These are phyloP conservation scores for Teunomyces tritomae DNA, from an alignment of 805 yeast genomes.

Conservation along the genomic window DNA sequence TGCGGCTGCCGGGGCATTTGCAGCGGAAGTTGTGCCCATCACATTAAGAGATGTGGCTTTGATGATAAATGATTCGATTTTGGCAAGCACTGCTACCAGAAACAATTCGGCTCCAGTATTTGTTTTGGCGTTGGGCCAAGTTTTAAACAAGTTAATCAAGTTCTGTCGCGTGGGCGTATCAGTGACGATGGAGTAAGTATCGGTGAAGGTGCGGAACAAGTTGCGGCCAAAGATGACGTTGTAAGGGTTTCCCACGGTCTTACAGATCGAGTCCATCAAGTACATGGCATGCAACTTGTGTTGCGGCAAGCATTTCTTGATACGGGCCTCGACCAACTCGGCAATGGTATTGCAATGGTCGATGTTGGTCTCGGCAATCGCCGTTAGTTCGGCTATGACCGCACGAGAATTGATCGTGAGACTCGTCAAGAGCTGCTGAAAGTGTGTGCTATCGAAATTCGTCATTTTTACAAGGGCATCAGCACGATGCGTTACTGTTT, in stretches of 20 bases:
- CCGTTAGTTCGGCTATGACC: constrained; percentile 37
- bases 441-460: constrained; percentile 8
- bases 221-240: constrained; percentile 35
- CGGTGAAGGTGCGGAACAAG: constrained; percentile 35
- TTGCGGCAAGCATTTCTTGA: constrained; percentile 36
- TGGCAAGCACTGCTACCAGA: constrained; percentile 24
- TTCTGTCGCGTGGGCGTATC: constrained; percentile 39
- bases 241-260: constrained; percentile 44
- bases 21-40: too few species aligned
- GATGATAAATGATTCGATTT: constrained; percentile 39
- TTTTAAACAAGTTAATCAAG: constrained; percentile 39
- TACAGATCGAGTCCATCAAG: constrained; percentile 41
- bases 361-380: constrained; percentile 33
- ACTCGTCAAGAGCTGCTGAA: constrained; percentile 28
- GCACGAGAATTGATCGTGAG: constrained; percentile 39
- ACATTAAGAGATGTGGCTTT: constrained; percentile 30
- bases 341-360: constrained; percentile 33
- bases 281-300: constrained; percentile 35
- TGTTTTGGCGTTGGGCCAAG: constrained; percentile 38
- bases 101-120: constrained; percentile 34
- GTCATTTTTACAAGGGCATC: background rate
- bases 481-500: background rate
- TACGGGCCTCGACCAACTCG: constrained; percentile 33
- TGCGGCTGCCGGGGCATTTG: constrained; percentile 4
- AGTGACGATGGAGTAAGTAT: constrained; percentile 37